Evolutionary conservation across 2,329 filamentous ascomycete species (phyloP), one percentile per base, ranked within the genome.

Genomic region (Emergomyces pasteurianus): DNA sequence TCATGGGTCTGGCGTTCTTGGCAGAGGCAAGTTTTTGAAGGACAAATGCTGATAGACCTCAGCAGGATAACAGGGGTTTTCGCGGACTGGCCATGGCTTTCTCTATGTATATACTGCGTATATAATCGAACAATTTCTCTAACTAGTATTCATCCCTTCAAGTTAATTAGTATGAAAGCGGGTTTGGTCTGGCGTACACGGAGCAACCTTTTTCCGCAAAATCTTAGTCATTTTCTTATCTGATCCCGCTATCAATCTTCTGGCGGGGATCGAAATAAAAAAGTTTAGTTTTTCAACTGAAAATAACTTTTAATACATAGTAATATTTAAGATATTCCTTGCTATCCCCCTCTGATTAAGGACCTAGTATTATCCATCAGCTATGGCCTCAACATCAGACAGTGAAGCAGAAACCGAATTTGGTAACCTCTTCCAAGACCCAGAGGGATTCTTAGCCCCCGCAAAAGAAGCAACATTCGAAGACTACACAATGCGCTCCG

Each of bases 371-470:
- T 1, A n/a, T 36, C 10, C 14, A 21, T 16, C 9, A 50, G 28
- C 12, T 9, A 59, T 59, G 58, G 49, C 26, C 31, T 52, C 55
- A 16, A 31, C 59, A 12, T 31, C 56, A 26, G 56, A 61, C 38
- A 58, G 64, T 38, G 74, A 72, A 43, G 67, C 71, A 54, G 67
- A 58, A 31, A 64, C 78, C 58, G 75, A 77, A 28, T 69, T 71
- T 8, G 71, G 72, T 62, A 77, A 77, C 70, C 78, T 95, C 65
- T 95, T 96, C 78, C 77, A 87, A 59, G 92, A 95, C 65, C 92
- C 92, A 7, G 82, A 85, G 60, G 89, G 84, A 70, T 96, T 83
- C 78, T 94, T 90, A 71, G 83, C 87, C 54, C 85, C 90, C 0
- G 86, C 90, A 54, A 88, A 89, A 55, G 83, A 86, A 55, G 85